phyloP scores from a whole-genome alignment of 148 eudicot species.

The Nyssa sinensis region DNA sequence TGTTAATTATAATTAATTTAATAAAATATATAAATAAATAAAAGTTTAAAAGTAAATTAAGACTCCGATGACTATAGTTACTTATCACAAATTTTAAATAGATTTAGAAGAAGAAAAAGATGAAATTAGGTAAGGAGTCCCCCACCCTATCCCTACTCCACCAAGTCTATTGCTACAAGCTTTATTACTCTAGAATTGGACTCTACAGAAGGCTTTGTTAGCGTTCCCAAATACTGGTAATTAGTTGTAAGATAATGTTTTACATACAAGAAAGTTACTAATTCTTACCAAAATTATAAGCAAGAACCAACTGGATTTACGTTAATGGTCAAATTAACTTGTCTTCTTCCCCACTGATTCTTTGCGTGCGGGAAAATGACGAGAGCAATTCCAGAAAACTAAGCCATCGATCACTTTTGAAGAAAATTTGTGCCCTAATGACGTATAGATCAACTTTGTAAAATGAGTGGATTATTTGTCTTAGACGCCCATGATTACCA shows the following conservation, averaged over 20 bases:
- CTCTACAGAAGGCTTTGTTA: background rate
- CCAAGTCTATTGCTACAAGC: background rate
- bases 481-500: constrained; percentile 19
- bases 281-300: too few species aligned
- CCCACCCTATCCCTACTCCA: background rate
- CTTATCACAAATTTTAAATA: too few species aligned
- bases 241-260: too few species aligned
- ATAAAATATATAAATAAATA: too few species aligned
- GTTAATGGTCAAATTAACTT: background rate
- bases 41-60: too few species aligned
- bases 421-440: background rate
- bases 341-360: background rate
- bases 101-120: background rate
- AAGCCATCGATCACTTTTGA: background rate
- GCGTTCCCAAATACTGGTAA: background rate
- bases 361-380: background rate
- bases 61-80: too few species aligned
- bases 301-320: background rate
- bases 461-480: constrained; percentile 27
- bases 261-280: background rate
- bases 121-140: background rate
- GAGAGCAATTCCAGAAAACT: background rate
- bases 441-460: too few species aligned
- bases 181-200: background rate
- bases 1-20: too few species aligned